Conservation (phyloP, 306 rosid species). For the Trifolium dubium region DNA sequence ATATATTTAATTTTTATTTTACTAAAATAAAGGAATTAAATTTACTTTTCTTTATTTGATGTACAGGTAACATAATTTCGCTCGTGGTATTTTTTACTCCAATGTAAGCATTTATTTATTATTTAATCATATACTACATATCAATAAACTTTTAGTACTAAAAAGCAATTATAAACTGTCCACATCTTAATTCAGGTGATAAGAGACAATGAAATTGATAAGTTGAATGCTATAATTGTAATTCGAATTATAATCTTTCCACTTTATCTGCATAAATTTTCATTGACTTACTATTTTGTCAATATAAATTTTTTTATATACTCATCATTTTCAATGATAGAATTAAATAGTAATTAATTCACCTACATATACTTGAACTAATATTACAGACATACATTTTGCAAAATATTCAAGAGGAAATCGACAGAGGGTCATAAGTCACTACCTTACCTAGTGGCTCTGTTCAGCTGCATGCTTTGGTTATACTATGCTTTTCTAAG, state of each 20-base stretch:
- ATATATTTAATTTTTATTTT: too few relatives aligned
- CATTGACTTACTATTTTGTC: too few relatives aligned
- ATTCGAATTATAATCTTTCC: too few relatives aligned
- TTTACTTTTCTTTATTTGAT: slow-evolving; percentile 11
- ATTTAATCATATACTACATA: background rate
- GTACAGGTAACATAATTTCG: slow-evolving; percentile 77
- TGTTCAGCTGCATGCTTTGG: slow-evolving; percentile 88
- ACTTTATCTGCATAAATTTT: too few relatives aligned
- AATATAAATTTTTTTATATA: background rate
- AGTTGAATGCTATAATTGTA: too few relatives aligned
- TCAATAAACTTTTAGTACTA: background rate
- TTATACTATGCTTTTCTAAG: slow-evolving; percentile 69
- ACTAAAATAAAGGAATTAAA: background rate
- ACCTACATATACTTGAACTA: background rate
- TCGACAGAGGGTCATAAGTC: slow-evolving; percentile 82
- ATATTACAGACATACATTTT: slow-evolving; percentile 74
- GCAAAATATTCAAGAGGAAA: slow-evolving; percentile 69
- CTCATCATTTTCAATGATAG: too few relatives aligned
- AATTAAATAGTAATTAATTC: too few relatives aligned
- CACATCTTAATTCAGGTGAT: too few relatives aligned
- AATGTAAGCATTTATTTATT: slow-evolving; percentile 54
- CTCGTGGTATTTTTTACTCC: slow-evolving; percentile 92
- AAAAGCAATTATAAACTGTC: too few relatives aligned
- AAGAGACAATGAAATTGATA: too few relatives aligned
- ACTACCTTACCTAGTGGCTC: slow-evolving; percentile 77